phyloP scores from a whole-genome alignment of 345 rosid species.

The Arabidopsis arenosa region DNA sequence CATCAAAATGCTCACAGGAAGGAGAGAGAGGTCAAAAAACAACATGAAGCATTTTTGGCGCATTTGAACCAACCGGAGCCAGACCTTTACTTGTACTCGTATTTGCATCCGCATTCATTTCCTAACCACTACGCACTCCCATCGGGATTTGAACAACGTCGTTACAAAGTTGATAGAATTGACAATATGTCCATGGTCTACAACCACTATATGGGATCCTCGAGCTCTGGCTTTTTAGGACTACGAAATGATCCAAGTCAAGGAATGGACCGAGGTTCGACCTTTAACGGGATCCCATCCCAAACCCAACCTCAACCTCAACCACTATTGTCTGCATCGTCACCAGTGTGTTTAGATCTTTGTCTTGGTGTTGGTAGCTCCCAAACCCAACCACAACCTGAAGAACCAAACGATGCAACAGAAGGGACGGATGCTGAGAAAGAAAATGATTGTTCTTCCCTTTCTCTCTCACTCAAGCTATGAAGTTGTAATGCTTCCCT shows the following conservation, averaged over 20 bases:
- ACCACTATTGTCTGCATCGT: background rate
- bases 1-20: conserved; percentile 38
- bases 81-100: background rate
- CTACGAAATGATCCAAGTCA: background rate
- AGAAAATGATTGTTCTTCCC: conserved; percentile 2
- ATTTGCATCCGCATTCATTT: background rate
- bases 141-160: conserved; percentile 9
- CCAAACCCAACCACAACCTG: background rate
- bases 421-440: background rate
- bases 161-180: background rate
- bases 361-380: background rate
- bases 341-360: conserved; percentile 5
- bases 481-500: background rate
- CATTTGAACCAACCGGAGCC: background rate
- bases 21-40: background rate
- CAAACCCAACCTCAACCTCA: conserved; percentile 6
- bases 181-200: background rate
- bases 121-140: background rate
- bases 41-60: background rate
- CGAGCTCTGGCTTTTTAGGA: background rate
- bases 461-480: conserved; percentile 18
- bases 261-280: background rate
- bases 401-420: background rate
- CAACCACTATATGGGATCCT: background rate
- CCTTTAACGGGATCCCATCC: background rate